phyloP scores from a whole-genome alignment of 768 basidiomycete genomes.

The Chalciporus sphaerocephalus region DNA sequence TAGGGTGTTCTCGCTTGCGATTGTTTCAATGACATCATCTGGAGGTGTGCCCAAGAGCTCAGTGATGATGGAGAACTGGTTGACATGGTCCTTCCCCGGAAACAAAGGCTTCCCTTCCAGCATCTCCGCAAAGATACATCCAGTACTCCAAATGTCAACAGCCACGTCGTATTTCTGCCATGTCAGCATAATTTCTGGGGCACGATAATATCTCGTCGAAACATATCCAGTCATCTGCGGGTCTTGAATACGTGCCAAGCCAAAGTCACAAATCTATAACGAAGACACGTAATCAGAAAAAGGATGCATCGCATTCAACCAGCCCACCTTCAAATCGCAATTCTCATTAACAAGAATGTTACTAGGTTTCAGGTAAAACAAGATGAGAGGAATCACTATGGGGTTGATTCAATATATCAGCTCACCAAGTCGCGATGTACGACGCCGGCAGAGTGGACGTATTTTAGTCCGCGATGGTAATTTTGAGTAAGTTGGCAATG shows the following conservation, averaged over 20 bases:
- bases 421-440: conserved; percentile 93
- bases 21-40: conserved; percentile 99
- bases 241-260: conserved; percentile 96
- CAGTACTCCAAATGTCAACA: conserved; percentile 99
- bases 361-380: conserved; percentile 76
- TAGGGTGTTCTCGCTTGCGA: conserved; percentile 95
- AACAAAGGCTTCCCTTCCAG: conserved; percentile 97
- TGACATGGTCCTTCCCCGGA: conserved; percentile 99
- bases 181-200: conserved; percentile 99
- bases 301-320: background rate
- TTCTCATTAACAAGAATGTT: conserved; percentile 99
- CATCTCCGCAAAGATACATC: conserved; percentile 99
- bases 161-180: conserved; percentile 99
- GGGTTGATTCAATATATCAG: background rate
- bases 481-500: conserved; percentile 5
- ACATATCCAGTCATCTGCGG: conserved; percentile 99
- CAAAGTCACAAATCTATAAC: conserved; percentile 93
- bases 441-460: conserved; percentile 98
- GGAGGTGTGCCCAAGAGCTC: conserved; percentile 97
- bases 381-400: background rate
- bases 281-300: conserved; percentile 9
- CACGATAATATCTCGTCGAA: conserved; percentile 97
- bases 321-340: conserved; percentile 88
- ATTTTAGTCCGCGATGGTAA: conserved; percentile 89
- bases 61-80: conserved; percentile 99